Percentiles rank a stretch among this genome's conserved stretches.
Conservation (phyloP, 2,329 filamentous ascomycete species). For the Colletotrichum truncatum region DNA sequence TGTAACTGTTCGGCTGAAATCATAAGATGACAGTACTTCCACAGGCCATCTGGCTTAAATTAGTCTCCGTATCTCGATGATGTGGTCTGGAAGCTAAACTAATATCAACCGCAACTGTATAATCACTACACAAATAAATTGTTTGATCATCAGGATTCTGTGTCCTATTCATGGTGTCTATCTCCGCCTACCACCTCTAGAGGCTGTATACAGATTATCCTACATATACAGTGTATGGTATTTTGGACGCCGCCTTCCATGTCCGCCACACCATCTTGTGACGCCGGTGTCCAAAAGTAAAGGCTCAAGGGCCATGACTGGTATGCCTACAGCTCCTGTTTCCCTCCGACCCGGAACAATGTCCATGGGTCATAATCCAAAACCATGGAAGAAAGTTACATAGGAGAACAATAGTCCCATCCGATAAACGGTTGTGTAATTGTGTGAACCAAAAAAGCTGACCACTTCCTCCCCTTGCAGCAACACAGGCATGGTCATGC, state of each 20-base stretch:
- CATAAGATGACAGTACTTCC: no score
- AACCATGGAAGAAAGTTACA: constrained; percentile 1
- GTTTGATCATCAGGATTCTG: constrained; percentile 18
- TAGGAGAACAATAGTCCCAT: neutral
- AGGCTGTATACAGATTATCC: constrained; percentile 27
- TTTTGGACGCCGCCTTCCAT: constrained; percentile 10
- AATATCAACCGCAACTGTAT: no score
- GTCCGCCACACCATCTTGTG: neutral
- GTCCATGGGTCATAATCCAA: constrained; percentile 1
- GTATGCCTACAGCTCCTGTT: neutral
- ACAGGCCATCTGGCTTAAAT: no score
- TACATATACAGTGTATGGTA: constrained; percentile 27
- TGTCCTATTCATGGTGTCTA: constrained; percentile 27
- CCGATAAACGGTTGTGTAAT: neutral
- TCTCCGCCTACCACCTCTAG: neutral
- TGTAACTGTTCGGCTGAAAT: no score
- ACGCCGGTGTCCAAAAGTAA: neutral
- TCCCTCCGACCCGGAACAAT: neutral
- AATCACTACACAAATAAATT: neutral
- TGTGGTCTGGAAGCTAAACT: no score
- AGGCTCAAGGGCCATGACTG: neutral
- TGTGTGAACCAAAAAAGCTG: neutral
- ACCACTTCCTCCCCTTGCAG: neutral
- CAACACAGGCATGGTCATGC: neutral
- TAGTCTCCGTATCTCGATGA: no score